phyloP scores from a whole-genome alignment of 2,329 filamentous ascomycete species.

The Capronia epimyces region DNA sequence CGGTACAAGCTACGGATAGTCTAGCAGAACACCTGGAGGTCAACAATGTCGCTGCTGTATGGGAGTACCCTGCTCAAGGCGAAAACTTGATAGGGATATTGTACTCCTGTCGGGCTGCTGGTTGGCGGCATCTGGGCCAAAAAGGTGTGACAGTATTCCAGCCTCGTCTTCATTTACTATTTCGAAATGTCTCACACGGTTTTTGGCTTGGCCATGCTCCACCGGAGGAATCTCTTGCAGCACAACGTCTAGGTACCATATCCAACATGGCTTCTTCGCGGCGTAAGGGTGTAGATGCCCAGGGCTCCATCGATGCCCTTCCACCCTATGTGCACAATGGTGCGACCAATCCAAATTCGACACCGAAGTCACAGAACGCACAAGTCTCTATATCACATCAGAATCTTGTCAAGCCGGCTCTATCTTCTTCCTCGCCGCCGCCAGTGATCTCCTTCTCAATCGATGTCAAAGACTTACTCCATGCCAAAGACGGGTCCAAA shows the following conservation, averaged over 20 bases:
- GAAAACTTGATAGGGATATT: conserved; percentile 18
- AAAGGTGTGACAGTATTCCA: not conserved
- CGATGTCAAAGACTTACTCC: conserved; percentile 3
- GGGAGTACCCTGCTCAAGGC: conserved; percentile 21
- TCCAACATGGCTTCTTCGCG: not conserved
- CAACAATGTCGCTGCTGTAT: conserved; percentile 19
- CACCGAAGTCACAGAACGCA: not conserved
- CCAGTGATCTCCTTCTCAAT: not conserved
- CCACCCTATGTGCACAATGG: not conserved
- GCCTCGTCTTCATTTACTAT: conserved; percentile 13
- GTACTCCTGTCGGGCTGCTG: conserved; percentile 16
- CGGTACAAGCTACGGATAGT: not conserved
- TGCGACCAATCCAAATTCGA: not conserved
- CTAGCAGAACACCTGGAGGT: conserved; percentile 19
- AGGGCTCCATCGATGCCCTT: not conserved
- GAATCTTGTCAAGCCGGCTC: not conserved
- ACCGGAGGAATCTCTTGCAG: not conserved
- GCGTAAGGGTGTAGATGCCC: not conserved
- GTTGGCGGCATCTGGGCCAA: conserved; percentile 12
- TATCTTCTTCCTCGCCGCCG: not conserved
- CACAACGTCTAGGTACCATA: not conserved
- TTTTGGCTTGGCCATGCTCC: not conserved
- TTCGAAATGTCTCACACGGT: conserved; percentile 12
- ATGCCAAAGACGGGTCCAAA: not conserved
- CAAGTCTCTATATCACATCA: not conserved